Conservation (phyloP, 306 rosid genomes). For the Cotoneaster glaucophyllus region DNA sequence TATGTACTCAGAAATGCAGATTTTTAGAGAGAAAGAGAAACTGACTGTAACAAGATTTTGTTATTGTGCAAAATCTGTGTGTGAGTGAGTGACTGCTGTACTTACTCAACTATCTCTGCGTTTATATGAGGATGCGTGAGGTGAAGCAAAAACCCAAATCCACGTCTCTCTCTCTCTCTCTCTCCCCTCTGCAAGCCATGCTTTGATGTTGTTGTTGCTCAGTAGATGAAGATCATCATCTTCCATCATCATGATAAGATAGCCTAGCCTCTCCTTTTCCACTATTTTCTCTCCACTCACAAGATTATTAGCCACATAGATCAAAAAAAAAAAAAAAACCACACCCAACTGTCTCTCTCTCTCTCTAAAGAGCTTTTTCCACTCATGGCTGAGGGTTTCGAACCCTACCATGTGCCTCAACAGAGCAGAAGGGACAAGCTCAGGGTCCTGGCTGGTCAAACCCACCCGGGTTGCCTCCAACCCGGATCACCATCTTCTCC, state of each 20-base stretch:
- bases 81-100: constrained; percentile 6
- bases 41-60: constrained; percentile 6
- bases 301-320: not conserved
- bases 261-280: constrained; percentile 19
- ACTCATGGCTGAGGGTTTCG: constrained; percentile 67
- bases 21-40: not conserved
- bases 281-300: constrained; percentile 18
- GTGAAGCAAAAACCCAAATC: constrained; percentile 14
- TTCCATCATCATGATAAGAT: not conserved
- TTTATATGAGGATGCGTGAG: constrained; percentile 23
- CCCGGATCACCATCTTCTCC: constrained; percentile 12
- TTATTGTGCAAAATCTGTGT: not conserved
- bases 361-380: not conserved
- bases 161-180: constrained; percentile 17
- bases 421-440: constrained; percentile 83
- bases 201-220: not conserved
- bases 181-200: not conserved
- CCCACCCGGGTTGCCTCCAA: constrained; percentile 15
- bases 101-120: not conserved
- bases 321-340: not conserved
- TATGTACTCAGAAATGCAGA: not conserved
- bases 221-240: not conserved
- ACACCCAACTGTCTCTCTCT: not conserved
- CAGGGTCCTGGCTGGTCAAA: constrained; percentile 28
- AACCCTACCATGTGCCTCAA: constrained; percentile 70